These are phyloP conservation scores for Eucalyptus pauciflora DNA, from an alignment of 345 rosid genomes.

Conservation along the genomic window DNA sequence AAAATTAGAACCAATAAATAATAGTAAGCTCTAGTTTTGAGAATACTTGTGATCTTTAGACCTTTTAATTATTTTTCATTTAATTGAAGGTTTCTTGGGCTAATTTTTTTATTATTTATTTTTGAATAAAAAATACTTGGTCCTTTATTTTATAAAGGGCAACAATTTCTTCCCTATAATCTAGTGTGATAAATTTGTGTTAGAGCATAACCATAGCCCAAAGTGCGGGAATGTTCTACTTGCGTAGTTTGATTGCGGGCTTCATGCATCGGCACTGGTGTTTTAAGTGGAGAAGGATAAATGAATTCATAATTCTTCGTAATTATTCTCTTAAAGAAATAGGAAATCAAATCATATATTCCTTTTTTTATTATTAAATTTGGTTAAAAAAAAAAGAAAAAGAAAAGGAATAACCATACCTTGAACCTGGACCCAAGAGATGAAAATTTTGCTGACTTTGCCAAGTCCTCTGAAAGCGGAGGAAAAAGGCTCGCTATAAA, in stretches of 20 bases:
- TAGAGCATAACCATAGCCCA: neutral
- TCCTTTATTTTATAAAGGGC: neutral
- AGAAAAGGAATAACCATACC: slow-evolving; percentile 17
- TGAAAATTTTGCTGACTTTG: slow-evolving; percentile 76
- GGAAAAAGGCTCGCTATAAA: slow-evolving; percentile 74
- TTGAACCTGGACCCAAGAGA: slow-evolving; percentile 86
- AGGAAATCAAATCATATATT: neutral
- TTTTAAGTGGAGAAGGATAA: neutral
- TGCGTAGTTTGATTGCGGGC: neutral
- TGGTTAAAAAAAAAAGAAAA: neutral
- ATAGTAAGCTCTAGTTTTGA: neutral
- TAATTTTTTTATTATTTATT: too few relatives aligned
- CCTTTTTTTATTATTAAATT: neutral
- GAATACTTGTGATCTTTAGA: neutral
- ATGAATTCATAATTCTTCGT: neutral
- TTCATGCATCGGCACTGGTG: neutral
- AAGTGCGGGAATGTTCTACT: neutral
- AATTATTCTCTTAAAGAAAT: neutral
- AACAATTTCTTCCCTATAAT: neutral
- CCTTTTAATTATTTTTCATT: neutral
- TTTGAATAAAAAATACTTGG: neutral
- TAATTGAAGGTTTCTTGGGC: neutral
- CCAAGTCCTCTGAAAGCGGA: slow-evolving; percentile 44
- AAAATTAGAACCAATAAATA: neutral
- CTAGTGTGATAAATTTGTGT: neutral